Base-by-base conservation (phyloP, 768 basidiomycete genomes). In the Termitomyces sp. region DNA sequence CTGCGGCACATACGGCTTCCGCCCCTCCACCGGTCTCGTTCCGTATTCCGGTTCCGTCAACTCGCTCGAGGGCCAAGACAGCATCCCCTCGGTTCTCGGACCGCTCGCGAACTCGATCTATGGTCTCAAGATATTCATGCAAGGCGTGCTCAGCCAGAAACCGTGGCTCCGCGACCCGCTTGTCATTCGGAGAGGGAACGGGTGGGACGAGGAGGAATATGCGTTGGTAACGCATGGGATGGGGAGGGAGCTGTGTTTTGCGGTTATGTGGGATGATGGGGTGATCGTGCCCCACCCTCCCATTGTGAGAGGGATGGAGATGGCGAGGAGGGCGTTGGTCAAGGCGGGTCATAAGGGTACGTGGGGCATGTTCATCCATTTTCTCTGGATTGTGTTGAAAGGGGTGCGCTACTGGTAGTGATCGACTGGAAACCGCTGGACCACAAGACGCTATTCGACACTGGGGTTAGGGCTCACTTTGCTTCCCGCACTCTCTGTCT, bases 131-230 rank as follows among this genome's bases (percentile, higher is more conserved):
- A 61, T 69, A 0, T 92, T 93, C 69, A 81, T 82, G 63, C 72
- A 25, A 73, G 80, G 58, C n/a, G n/a, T n/a, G n/a, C n/a, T n/a
- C n/a, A n/a, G n/a, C n/a, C n/a, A n/a, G n/a, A n/a, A n/a, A n/a
- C 86, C 89, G 3, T 92, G 90, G 90, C 62, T 77, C 2, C 77
- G 72, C 53, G 90, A 92, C 63, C 84, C 89, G 5, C 63, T 81
- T 56, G 77, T 74, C 3, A 66, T 81, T 11, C 77, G 79, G 31
- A 85, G 85, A 63, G 71, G 71, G 2, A 31, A 31, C 31, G 31
- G 31, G 3, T 90, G 89, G 88, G 74, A 73, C 58, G 78, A 86
- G 44, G 75, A 79, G 0, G 83, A 75, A 43, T 90, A 88, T 66
- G 65, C 66, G 8, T 76, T 91, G n/a, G 63, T 62, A 12, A 84